These are phyloP conservation scores for Cicer arietinum DNA, from an alignment of 306 rosid species.

Conservation along the genomic window DNA sequence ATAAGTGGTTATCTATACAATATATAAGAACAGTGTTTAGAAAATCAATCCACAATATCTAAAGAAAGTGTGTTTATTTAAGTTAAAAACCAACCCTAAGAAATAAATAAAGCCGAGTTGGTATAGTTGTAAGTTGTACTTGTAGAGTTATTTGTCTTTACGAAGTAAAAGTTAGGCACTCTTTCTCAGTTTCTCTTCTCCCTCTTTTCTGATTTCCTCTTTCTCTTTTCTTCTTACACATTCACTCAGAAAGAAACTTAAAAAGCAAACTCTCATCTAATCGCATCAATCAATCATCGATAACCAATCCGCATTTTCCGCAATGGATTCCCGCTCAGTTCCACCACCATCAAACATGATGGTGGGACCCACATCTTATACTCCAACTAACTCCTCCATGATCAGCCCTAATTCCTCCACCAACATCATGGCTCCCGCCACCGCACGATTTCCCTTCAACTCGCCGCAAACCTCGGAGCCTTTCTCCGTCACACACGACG, in stretches of 20 bases:
- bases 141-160: constrained; percentile 1
- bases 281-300: neutral
- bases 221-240: neutral
- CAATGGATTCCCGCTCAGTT: constrained; percentile 62
- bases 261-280: neutral
- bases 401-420: constrained; percentile 57
- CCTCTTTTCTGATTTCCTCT: neutral
- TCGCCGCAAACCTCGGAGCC: constrained; percentile 59
- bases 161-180: neutral
- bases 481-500: constrained; percentile 57
- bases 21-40: neutral
- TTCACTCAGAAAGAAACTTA: neutral
- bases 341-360: constrained; percentile 54
- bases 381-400: constrained; percentile 42
- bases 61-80: neutral
- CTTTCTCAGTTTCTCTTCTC: neutral
- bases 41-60: neutral
- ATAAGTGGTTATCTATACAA: neutral
- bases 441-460: constrained; percentile 72
- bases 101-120: constrained; percentile 4
- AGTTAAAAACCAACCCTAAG: neutral
- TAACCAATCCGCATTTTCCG: constrained; percentile 40
- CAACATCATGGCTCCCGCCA: constrained; percentile 53
- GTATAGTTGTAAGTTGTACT: neutral
- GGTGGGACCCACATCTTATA: constrained; percentile 59